Percentiles rank a stretch among this genome's conserved stretches.
These are phyloP conservation scores for Coleophoma crateriformis DNA, from an alignment of 2,329 filamentous ascomycete species.

Conservation along the genomic window DNA sequence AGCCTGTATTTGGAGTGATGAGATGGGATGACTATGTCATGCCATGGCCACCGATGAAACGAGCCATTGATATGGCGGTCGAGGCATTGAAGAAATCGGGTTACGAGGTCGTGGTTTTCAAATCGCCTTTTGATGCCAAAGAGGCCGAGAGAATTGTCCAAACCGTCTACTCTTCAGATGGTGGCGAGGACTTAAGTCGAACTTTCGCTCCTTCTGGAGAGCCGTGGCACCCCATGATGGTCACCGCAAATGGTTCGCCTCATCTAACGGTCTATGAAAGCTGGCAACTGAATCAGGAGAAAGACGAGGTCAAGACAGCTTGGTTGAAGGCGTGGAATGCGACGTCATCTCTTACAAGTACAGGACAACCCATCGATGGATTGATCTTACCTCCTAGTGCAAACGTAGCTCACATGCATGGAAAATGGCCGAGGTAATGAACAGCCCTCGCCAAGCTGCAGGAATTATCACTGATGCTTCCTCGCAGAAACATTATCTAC, in stretches of 20 bases:
- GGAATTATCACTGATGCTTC: not conserved
- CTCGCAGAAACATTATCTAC: slow-evolving; percentile 31
- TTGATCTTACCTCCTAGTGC: slow-evolving; percentile 1
- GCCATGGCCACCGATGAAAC: slow-evolving; percentile 29
- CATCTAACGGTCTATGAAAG: not conserved
- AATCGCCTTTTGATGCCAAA: not conserved
- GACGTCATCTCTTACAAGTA: slow-evolving; percentile 1
- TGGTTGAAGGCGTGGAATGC: slow-evolving; percentile 2
- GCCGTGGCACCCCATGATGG: not conserved
- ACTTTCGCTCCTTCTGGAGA: not conserved
- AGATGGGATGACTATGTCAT: slow-evolving; percentile 27
- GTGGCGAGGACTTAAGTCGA: not conserved
- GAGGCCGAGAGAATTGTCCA: not conserved
- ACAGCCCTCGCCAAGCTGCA: not conserved
- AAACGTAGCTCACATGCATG: slow-evolving; percentile 1
- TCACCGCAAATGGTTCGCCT: not conserved
- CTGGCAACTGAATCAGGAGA: not conserved
- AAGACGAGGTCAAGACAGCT: not conserved
- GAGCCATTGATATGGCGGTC: slow-evolving; percentile 20
- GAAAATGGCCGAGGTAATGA: not conserved
- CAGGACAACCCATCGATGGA: slow-evolving; percentile 3
- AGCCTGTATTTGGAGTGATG: slow-evolving; percentile 47
- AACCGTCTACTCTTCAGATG: not conserved
- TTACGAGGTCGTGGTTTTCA: slow-evolving; percentile 18
- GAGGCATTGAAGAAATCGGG: slow-evolving; percentile 19